Evolutionary conservation across 768 basidiomycete genomes (phyloP).

Genomic region (Psilocybe cyanescens): DNA sequence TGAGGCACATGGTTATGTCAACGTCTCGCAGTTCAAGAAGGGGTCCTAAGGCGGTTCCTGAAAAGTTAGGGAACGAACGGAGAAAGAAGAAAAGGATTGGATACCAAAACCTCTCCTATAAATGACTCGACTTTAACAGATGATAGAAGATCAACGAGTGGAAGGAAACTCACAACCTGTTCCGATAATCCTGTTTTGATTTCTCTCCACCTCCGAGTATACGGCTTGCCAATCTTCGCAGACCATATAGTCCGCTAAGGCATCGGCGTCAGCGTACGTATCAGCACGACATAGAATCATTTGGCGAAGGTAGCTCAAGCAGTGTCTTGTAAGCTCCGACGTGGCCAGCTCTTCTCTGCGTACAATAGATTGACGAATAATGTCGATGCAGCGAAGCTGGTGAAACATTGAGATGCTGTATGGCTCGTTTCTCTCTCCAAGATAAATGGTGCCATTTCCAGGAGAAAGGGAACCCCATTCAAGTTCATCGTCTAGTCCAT

Average conservation of each 20-base stretch:
- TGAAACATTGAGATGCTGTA: conserved; percentile 43
- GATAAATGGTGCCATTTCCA: conserved; percentile 13
- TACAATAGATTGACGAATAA: conserved; percentile 2
- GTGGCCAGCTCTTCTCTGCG: background rate
- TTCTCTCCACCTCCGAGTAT: conserved; percentile 4
- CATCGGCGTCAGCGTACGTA: conserved; percentile 34
- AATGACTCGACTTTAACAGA: too few species aligned
- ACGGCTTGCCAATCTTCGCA: conserved; percentile 10
- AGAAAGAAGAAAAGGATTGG: too few species aligned
- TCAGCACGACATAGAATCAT: conserved; percentile 42
- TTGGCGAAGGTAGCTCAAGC: conserved; percentile 43
- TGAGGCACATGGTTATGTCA: too few species aligned
- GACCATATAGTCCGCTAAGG: background rate
- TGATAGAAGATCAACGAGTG: background rate
- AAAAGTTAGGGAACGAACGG: too few species aligned
- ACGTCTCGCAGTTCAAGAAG: too few species aligned
- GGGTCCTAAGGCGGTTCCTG: too few species aligned
- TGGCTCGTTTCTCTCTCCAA: conserved; percentile 31
- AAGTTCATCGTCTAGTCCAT: conserved; percentile 27
- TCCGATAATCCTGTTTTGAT: background rate
- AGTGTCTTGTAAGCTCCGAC: conserved; percentile 31
- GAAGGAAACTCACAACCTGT: background rate
- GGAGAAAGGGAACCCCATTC: conserved; percentile 35
- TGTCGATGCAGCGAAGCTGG: conserved; percentile 34
- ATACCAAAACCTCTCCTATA: too few species aligned